Conservation (phyloP, 257 asterid species). For the Marsdenia floribunda region DNA sequence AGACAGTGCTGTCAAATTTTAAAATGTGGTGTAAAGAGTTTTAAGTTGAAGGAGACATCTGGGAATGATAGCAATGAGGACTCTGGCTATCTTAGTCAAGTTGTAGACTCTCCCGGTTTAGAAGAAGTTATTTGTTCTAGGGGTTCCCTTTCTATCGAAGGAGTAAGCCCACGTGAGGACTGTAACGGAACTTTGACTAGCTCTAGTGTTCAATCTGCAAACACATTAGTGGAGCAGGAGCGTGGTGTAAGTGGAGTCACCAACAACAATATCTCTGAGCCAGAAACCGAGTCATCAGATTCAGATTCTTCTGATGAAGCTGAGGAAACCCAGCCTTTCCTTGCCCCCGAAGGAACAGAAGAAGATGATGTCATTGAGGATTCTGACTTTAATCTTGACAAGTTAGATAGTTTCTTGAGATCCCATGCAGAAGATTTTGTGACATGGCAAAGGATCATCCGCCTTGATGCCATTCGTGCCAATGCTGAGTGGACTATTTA, state of each 20-base stretch:
- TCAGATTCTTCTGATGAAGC: slow-evolving; percentile 59
- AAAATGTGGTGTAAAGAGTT: slow-evolving; percentile 39
- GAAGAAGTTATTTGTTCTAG: slow-evolving; percentile 48
- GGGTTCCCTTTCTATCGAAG: slow-evolving; percentile 38
- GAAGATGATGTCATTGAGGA: slow-evolving; percentile 29
- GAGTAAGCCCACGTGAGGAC: slow-evolving; percentile 27
- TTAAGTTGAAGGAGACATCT: slow-evolving; percentile 40
- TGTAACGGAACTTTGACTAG: slow-evolving; percentile 1
- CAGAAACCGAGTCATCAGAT: slow-evolving; percentile 46
- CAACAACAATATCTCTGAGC: slow-evolving; percentile 38
- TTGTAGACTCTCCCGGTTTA: slow-evolving; percentile 35
- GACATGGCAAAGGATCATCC: slow-evolving; percentile 87
- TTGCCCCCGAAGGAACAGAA: slow-evolving; percentile 33
- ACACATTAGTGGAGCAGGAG: slow-evolving; percentile 33
- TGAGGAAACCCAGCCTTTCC: slow-evolving; percentile 52
- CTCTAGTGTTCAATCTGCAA: slow-evolving; percentile 17
- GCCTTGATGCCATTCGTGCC: slow-evolving; percentile 82
- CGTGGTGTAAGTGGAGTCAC: slow-evolving; percentile 31
- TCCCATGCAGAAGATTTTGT: slow-evolving; percentile 56
- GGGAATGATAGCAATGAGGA: slow-evolving; percentile 41
- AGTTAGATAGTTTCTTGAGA: slow-evolving; percentile 26
- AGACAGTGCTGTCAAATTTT: slow-evolving; percentile 57
- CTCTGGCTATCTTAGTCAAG: slow-evolving; percentile 42
- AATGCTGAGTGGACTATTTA: slow-evolving; percentile 65
- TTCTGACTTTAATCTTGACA: slow-evolving; percentile 23